Evolutionary conservation across 192 early-diverging fungal genomes (phyloP), one percentile per base, ranked within the genome.

Genomic region (Entophlyctis luteolus): DNA sequence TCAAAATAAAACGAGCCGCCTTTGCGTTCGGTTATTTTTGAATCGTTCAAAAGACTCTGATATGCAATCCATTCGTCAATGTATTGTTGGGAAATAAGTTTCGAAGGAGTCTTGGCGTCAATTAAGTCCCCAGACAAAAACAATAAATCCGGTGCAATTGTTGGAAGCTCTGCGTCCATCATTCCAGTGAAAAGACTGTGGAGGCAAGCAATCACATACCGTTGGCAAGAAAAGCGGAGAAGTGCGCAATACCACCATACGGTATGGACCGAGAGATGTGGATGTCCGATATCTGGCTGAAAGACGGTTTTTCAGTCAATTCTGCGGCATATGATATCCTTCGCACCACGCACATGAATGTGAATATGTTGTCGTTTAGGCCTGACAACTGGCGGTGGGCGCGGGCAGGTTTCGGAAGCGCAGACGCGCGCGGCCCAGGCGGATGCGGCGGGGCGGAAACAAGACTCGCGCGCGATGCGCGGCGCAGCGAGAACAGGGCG

Each of bases 41-140:
- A 71, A 20, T 71, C 70, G 3, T 87, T 75, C 12, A 96, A 73
- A 1, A 88, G 79, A 0, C 59, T 68, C 22, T 83, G 68, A 60
- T 96, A 95, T 4, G 68, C 68, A 31, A 39, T 35, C 94, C 93
- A 94, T 65, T 96, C 94, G n/a, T 89, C 86, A 8, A 72, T 4
- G 45, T 91, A 87, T 73, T 94, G 94, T 77, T 76, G 65, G 12
- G 91, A 93, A 22, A 73, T 81, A 3, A 89, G 75, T 8, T 77
- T 75, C 20, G 81, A 74, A 29, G 74, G 62, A 68, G 89, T 87
- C 60, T 94, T 93, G 14, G 90, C 93, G 77, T 96, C 91, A 0
- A 92, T 93, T 63, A 95, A 68, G 73, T 95, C 93, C 0, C 93
- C 94, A 0, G 93, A 93, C 5, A 89, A 85, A 0, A 89, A 70